Evolutionary conservation across 805 yeast genomes (phyloP).

Genomic region (Cyberlindnera meyerae): DNA sequence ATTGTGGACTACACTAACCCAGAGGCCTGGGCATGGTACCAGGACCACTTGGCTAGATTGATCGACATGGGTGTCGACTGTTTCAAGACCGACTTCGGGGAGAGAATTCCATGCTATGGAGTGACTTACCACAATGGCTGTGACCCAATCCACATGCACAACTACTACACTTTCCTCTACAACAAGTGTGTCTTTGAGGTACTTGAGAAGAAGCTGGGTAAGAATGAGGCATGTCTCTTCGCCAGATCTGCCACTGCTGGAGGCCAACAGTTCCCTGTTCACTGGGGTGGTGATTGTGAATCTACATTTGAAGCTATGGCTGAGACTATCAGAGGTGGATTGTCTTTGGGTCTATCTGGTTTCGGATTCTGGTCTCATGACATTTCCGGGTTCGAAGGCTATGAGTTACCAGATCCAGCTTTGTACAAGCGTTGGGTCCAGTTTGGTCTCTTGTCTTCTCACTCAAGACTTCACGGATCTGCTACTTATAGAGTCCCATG

Average conservation of each 20-base stretch:
- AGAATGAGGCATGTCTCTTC: slow-evolving; percentile 19
- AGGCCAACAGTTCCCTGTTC: slow-evolving; percentile 22
- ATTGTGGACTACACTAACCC: slow-evolving; percentile 22
- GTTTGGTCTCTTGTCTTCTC: slow-evolving; percentile 21
- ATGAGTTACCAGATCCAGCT: slow-evolving; percentile 18
- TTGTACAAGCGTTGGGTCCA: slow-evolving; percentile 23
- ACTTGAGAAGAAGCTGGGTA: slow-evolving; percentile 19
- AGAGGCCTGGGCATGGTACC: slow-evolving; percentile 21
- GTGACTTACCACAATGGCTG: slow-evolving; percentile 15
- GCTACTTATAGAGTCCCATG: slow-evolving; percentile 23
- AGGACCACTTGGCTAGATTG: slow-evolving; percentile 12
- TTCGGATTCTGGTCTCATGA: slow-evolving; percentile 25
- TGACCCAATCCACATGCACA: slow-evolving; percentile 17
- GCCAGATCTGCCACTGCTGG: slow-evolving; percentile 25
- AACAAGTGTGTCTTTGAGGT: slow-evolving; percentile 22
- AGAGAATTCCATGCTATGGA: slow-evolving; percentile 20
- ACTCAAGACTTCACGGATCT: slow-evolving; percentile 23
- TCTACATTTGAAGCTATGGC: slow-evolving; percentile 24
- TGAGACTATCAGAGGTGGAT: slow-evolving; percentile 23
- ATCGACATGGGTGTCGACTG: slow-evolving; percentile 22
- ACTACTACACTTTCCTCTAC: slow-evolving; percentile 20
- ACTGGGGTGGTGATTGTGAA: slow-evolving; percentile 26
- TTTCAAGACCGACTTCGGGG: slow-evolving; percentile 24
- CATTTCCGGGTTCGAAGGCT: slow-evolving; percentile 22
- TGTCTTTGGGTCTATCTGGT: slow-evolving; percentile 18